Evolutionary conservation across 257 asterid genomes (phyloP).

Genomic region (Verbena officinalis): DNA sequence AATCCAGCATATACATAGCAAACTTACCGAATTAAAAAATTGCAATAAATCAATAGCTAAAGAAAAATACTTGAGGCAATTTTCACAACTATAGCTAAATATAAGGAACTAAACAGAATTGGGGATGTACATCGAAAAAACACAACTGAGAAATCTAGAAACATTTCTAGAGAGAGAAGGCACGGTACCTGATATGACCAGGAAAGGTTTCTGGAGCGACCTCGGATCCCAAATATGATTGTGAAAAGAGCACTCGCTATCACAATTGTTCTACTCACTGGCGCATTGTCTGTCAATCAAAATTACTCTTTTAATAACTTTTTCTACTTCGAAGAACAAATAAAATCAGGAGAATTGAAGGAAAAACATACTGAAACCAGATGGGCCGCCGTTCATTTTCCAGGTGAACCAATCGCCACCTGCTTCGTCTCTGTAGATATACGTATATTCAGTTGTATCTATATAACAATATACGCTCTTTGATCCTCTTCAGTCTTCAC

Average conservation of each 20-base stretch:
- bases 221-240: constrained; percentile 63
- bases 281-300: constrained; percentile 57
- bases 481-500: background rate
- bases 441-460: background rate
- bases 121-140: too few species aligned
- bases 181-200: constrained; percentile 62
- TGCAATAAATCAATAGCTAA: too few species aligned
- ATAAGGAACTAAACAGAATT: too few species aligned
- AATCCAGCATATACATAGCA: too few species aligned
- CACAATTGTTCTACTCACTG: constrained; percentile 55
- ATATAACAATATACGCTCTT: background rate
- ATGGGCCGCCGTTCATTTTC: constrained; percentile 84
- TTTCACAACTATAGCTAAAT: too few species aligned
- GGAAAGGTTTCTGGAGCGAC: constrained; percentile 54
- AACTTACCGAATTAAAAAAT: too few species aligned
- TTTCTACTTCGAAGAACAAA: background rate
- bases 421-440: background rate
- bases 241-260: constrained; percentile 69
- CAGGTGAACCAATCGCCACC: background rate
- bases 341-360: background rate
- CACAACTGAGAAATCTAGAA: too few species aligned
- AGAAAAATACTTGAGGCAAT: too few species aligned
- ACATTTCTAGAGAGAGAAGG: background rate
- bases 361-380: constrained; percentile 71
- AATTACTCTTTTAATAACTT: background rate